Conservation (phyloP, 495 filamentous ascomycete species). For the Penicillium fimorum region DNA sequence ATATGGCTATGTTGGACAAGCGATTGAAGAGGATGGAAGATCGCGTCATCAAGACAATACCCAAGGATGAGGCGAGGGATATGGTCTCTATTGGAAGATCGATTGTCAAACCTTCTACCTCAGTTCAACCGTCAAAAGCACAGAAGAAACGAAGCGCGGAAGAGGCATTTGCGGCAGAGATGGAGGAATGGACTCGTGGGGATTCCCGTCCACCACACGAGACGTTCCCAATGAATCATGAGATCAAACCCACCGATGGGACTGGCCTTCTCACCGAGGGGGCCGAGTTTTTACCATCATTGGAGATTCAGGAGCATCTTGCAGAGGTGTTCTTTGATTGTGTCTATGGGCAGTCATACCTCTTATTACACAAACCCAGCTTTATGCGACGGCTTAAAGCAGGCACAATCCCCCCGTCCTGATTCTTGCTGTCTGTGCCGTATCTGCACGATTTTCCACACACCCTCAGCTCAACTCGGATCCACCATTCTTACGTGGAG, state of each 20-base stretch:
- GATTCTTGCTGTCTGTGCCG: conserved; percentile 86
- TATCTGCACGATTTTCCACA: conserved; percentile 91
- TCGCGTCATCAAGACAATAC: conserved; percentile 92
- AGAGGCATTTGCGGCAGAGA: conserved; percentile 80
- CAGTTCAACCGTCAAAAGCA: conserved; percentile 55
- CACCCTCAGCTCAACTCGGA: conserved; percentile 82
- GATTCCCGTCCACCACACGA: conserved; percentile 47
- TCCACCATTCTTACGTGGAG: conserved; percentile 86
- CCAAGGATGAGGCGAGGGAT: conserved; percentile 69
- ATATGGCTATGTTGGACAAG: conserved; percentile 99
- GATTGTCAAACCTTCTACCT: conserved; percentile 74
- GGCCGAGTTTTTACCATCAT: conserved; percentile 75
- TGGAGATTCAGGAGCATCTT: conserved; percentile 91
- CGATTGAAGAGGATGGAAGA: conserved; percentile 94
- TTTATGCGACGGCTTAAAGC: conserved; percentile 81
- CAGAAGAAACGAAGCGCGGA: conserved; percentile 83
- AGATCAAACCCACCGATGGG: conserved; percentile 64
- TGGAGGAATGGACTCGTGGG: conserved; percentile 77
- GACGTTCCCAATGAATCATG: conserved; percentile 54
- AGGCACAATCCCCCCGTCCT: conserved; percentile 79
- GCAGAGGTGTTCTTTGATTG: conserved; percentile 96
- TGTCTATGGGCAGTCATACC: conserved; percentile 92
- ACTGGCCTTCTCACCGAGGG: conserved; percentile 74
- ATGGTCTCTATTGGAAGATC: conserved; percentile 66
- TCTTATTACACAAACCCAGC: conserved; percentile 93